A percentile compares a stretch with the other conserved stretches of the same genome.
Evolutionary conservation across 306 rosid species (phyloP).

Genomic region (Quercus berberidifolia): DNA sequence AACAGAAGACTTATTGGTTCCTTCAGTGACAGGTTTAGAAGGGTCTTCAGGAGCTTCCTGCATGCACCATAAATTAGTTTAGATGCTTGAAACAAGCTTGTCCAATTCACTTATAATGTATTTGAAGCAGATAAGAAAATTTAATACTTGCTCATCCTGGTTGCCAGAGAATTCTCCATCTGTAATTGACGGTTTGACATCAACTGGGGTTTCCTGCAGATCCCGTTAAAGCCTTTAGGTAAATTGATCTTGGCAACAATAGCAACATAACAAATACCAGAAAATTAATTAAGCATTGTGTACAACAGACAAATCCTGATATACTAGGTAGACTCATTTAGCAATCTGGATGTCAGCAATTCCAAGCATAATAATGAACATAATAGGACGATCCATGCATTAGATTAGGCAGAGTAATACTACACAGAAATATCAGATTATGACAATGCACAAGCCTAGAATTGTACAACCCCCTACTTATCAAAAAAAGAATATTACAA

Average conservation of each 20-base stretch:
- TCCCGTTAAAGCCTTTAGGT: conserved; percentile 24
- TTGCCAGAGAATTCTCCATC: conserved; percentile 49
- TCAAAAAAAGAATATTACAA: background rate
- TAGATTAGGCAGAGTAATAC: background rate
- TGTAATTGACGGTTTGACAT: conserved; percentile 63
- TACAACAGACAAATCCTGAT: background rate
- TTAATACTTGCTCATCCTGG: conserved; percentile 60
- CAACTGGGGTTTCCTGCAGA: conserved; percentile 66
- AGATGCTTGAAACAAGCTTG: conserved; percentile 17
- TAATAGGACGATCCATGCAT: background rate
- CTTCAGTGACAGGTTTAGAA: conserved; percentile 44
- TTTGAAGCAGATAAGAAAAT: conserved; percentile 5
- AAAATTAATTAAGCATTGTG: background rate
- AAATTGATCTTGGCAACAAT: conserved; percentile 1
- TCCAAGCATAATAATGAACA: background rate
- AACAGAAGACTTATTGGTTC: conserved; percentile 45
- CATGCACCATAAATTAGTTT: conserved; percentile 15
- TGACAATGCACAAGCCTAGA: background rate
- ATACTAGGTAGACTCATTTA: background rate
- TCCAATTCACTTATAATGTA: conserved; percentile 16
- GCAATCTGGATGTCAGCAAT: background rate
- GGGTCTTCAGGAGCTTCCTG: conserved; percentile 63
- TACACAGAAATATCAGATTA: background rate
- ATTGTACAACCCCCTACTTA: background rate
- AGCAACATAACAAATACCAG: conserved; percentile 2